Base-by-base conservation (phyloP, 2,329 filamentous ascomycete genomes). In the Hymenoscyphus scutula region DNA sequence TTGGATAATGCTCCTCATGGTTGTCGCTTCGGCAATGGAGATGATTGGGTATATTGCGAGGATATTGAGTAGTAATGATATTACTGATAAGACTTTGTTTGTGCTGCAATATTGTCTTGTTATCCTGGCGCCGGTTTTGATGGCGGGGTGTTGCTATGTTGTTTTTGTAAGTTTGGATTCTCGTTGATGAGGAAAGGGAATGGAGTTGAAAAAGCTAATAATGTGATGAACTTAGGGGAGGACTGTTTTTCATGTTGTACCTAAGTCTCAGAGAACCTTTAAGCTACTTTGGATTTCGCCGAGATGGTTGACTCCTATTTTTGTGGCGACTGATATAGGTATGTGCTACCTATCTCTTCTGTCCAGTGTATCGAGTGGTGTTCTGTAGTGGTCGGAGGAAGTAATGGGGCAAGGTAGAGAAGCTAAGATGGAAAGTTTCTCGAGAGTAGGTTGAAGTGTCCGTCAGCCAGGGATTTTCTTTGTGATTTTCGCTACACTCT, bases 1-100 rank as follows among this genome's bases (percentile, higher is more conserved):
- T 13, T 72, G 70, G 70, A 70, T 75, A 34, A 76, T 74, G 73
- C 56, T 70, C 1, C 62, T 74, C 5, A 75, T 76, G 72, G 71
- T 76, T 1, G 2, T 75, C 11, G 71, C 74, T 15, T 59, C 69
- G 29, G 71, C 19, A 65, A 67, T 70, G 70, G 69, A 72, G 57
- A 59, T 62, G 41, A 63, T 60, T 19, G 70, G 69, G 5, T 72
- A 69, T 37, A 68, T 72, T 30, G 53, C 62, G 1, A 53, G 71
- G 34, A 65, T 59, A 30, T 23, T 69, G 15, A 68, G 67, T 6
- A 60, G 58, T 13, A 59, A 70, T 29, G 23, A 68, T n/a, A 10
- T 45, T 4, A 38, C 56, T 1, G 53, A 63, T 5, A 64, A 66
- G 56, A 60, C 53, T 23, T 41, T 73, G 15, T 75, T 71, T 54